phyloP scores from a whole-genome alignment of 1,284 basidiomycete genomes.

The Wolfiporia cocos region DNA sequence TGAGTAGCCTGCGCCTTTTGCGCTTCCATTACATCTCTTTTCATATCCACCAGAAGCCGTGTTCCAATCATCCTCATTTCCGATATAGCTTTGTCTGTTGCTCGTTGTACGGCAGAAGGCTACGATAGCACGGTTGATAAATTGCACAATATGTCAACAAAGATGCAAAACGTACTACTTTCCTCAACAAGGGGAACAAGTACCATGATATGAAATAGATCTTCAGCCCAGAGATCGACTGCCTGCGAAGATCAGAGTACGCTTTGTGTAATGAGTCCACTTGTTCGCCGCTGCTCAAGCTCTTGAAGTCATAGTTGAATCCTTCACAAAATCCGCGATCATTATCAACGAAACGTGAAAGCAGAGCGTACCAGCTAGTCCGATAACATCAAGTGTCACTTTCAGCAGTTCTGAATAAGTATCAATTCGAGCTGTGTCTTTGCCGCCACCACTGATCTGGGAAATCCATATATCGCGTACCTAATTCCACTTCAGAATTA shows the following conservation, averaged over 20 bases:
- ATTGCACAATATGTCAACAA: background rate
- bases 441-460: conserved; percentile 11
- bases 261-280: conserved; percentile 35
- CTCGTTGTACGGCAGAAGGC: conserved; percentile 25
- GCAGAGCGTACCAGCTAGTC: conserved; percentile 30
- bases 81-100: conserved; percentile 15
- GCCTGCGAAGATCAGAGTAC: conserved; percentile 23
- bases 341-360: background rate
- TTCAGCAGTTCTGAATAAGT: conserved; percentile 34
- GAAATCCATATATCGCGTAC: conserved; percentile 21
- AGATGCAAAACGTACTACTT: too few species aligned
- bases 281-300: conserved; percentile 22
- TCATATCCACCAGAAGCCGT: conserved; percentile 36
- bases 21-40: conserved; percentile 17
- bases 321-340: conserved; percentile 19
- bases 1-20: background rate
- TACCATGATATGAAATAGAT: conserved; percentile 3
- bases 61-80: conserved; percentile 30
- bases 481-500: conserved; percentile 7
- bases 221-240: background rate
- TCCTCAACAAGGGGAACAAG: too few species aligned
- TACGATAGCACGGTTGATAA: background rate
- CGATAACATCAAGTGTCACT: conserved; percentile 43
- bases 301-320: conserved; percentile 49
- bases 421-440: conserved; percentile 28